phyloP scores from a whole-genome alignment of 345 rosid genomes.

The Rhizophora mangle region DNA sequence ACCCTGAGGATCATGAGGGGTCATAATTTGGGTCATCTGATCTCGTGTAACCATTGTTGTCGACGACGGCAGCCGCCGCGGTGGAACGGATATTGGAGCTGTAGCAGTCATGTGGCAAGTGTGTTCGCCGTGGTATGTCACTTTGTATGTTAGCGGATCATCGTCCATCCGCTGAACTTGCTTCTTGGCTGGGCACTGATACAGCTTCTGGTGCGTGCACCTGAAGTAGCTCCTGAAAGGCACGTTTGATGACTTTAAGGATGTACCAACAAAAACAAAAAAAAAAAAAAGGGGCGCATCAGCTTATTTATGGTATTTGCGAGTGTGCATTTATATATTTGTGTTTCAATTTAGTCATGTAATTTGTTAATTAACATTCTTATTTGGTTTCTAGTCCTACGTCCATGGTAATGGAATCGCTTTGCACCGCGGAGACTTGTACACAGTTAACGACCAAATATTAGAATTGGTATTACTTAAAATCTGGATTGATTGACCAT shows the following conservation, averaged over 20 bases:
- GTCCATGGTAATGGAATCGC: neutral
- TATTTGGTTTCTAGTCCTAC: too few species aligned
- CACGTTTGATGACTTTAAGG: neutral
- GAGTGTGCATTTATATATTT: too few species aligned
- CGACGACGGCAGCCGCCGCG: conserved; percentile 3
- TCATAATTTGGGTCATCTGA: conserved; percentile 2
- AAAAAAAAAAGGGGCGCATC: too few species aligned
- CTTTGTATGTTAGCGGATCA: conserved; percentile 56
- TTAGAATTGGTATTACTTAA: conserved; percentile 17
- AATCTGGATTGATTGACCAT: neutral
- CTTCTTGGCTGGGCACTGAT: conserved; percentile 83
- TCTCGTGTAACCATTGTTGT: neutral
- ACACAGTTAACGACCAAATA: conserved; percentile 3
- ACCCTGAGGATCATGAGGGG: conserved; percentile 6
- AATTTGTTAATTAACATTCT: too few species aligned
- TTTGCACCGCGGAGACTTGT: too few species aligned
- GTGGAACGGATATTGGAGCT: conserved; percentile 36
- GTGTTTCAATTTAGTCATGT: too few species aligned
- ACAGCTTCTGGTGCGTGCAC: conserved; percentile 79
- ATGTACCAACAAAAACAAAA: too few species aligned
- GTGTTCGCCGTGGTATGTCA: conserved; percentile 63
- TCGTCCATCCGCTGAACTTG: conserved; percentile 74
- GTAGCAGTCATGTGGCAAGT: conserved; percentile 69
- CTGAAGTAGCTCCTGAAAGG: conserved; percentile 67
- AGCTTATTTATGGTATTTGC: too few species aligned